Evolutionary conservation across 768 basidiomycete species (phyloP).

Genomic region (Phaeotremella skinneri): DNA sequence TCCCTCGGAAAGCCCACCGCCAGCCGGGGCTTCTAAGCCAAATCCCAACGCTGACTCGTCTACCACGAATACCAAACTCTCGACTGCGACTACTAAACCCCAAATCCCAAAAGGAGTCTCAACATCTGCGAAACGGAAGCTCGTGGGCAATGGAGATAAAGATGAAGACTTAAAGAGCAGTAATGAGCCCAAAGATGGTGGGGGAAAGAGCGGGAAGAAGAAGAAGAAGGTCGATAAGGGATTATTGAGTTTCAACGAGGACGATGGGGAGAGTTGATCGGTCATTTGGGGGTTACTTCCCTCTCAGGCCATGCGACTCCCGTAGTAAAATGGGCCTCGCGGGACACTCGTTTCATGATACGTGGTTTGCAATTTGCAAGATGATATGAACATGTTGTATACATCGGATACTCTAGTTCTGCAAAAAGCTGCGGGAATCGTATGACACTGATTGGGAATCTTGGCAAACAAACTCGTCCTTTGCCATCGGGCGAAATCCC

Average conservation of each 20-base stretch:
- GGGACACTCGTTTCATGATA: too few species aligned
- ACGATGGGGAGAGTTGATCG: conserved; percentile 37
- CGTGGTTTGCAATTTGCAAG: too few species aligned
- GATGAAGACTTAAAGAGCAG: conserved; percentile 11
- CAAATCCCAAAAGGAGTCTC: conserved; percentile 12
- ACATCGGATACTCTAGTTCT: too few species aligned
- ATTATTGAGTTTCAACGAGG: conserved; percentile 52
- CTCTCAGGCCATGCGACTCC: too few species aligned
- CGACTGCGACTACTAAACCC: conserved; percentile 23
- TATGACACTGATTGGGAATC: not conserved
- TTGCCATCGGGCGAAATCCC: too few species aligned
- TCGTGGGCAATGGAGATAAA: conserved; percentile 25
- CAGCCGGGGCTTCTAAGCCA: conserved; percentile 8
- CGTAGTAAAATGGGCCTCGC: too few species aligned
- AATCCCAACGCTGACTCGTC: not conserved
- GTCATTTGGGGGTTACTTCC: too few species aligned
- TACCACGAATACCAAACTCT: conserved; percentile 12
- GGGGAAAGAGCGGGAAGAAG: conserved; percentile 35
- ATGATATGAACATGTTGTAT: too few species aligned
- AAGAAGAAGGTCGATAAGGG: conserved; percentile 53
- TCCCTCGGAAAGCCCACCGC: conserved; percentile 19
- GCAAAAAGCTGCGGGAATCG: too few species aligned
- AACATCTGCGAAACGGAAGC: conserved; percentile 46
- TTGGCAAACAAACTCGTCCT: not conserved
- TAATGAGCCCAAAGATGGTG: conserved; percentile 10